phyloP scores from a whole-genome alignment of 2,329 filamentous ascomycete genomes.

The Lachnellula suecica region DNA sequence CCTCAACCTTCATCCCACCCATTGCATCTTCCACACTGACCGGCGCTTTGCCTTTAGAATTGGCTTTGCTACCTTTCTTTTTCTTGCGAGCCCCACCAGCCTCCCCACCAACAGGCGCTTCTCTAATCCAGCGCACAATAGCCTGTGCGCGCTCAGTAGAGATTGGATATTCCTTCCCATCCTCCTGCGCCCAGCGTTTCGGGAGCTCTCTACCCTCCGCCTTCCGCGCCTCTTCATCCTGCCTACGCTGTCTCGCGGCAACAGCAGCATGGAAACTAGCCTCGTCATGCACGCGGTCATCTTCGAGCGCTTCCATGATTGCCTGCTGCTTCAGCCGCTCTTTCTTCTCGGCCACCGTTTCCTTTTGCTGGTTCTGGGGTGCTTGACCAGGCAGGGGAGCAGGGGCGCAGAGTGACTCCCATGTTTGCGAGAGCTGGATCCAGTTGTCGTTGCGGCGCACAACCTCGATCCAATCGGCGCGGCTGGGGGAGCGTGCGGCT shows the following conservation, averaged over 20 bases:
- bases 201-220: constrained; percentile 28
- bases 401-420: constrained; percentile 70
- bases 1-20: constrained; percentile 18
- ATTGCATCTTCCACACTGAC: constrained; percentile 15
- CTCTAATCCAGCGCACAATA: constrained; percentile 68
- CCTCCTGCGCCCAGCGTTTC: constrained; percentile 63
- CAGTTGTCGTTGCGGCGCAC: constrained; percentile 67
- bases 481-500: constrained; percentile 66
- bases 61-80: constrained; percentile 33
- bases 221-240: constrained; percentile 47
- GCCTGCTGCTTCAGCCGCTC: constrained; percentile 63
- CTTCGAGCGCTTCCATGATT: constrained; percentile 64
- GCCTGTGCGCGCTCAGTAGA: constrained; percentile 67
- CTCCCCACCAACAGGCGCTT: constrained; percentile 46
- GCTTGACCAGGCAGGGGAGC: constrained; percentile 48
- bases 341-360: constrained; percentile 53
- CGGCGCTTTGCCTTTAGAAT: constrained; percentile 19
- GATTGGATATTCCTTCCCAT: constrained; percentile 68
- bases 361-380: constrained; percentile 35
- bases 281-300: constrained; percentile 68
- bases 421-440: constrained; percentile 62
- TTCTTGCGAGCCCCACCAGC: constrained; percentile 36
- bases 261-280: constrained; percentile 64
- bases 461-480: constrained; percentile 79
- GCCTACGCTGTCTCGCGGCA: constrained; percentile 55